Conservation (phyloP, 352 stramenopile species). For the Thraustotheca clavata region DNA sequence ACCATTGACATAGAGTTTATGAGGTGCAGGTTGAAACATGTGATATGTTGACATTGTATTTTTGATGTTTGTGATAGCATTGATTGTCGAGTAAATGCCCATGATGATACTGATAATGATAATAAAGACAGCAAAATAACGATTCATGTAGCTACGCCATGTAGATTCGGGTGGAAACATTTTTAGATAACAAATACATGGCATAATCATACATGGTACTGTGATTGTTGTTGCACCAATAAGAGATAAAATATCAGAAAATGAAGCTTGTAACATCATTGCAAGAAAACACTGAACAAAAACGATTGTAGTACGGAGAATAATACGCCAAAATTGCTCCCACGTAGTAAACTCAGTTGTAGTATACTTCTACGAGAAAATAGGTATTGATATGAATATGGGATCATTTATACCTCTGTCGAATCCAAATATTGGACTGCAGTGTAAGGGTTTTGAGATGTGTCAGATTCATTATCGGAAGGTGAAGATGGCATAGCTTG, state of each 20-base stretch:
- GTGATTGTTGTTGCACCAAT: conserved; percentile 57
- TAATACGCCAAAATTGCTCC: conserved; percentile 38
- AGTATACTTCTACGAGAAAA: conserved; percentile 1
- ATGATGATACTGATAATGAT: conserved; percentile 42
- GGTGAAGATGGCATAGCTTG: not conserved
- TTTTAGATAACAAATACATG: conserved; percentile 61
- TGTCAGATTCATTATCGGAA: not conserved
- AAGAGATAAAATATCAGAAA: conserved; percentile 53
- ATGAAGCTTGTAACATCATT: conserved; percentile 64
- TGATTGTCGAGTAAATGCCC: conserved; percentile 43
- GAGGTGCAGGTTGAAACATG: conserved; percentile 33
- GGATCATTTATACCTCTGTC: not conserved
- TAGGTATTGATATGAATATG: not conserved
- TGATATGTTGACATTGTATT: conserved; percentile 39
- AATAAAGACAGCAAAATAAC: conserved; percentile 42
- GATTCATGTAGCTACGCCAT: conserved; percentile 40
- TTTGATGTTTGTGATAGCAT: conserved; percentile 44
- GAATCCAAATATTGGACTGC: not conserved
- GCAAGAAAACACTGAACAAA: conserved; percentile 42
- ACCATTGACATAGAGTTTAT: conserved; percentile 22
- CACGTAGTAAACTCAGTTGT: conserved; percentile 27
- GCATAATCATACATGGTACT: conserved; percentile 70
- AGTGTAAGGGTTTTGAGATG: not conserved
- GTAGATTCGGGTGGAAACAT: conserved; percentile 39
- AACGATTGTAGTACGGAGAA: conserved; percentile 43